Evolutionary conservation across 768 basidiomycete genomes (phyloP).

Genomic region (Clathrus columnatus): DNA sequence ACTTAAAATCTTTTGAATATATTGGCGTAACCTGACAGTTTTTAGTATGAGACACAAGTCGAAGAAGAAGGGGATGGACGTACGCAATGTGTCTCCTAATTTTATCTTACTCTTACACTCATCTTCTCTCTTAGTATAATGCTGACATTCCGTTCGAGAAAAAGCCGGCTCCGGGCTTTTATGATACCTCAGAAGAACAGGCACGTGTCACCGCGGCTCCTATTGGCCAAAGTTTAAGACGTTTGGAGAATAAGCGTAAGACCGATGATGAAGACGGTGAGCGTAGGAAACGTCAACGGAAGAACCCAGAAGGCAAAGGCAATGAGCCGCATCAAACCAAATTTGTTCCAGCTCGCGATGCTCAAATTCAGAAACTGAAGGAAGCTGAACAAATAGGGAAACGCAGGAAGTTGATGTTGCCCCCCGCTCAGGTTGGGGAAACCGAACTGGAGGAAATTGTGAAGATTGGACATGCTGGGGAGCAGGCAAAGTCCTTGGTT

Average conservation of each 20-base stretch:
- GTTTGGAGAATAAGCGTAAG: constrained; percentile 94
- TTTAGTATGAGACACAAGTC: constrained; percentile 73
- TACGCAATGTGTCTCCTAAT: constrained; percentile 29
- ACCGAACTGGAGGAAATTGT: constrained; percentile 94
- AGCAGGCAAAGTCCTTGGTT: constrained; percentile 80
- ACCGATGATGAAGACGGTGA: constrained; percentile 92
- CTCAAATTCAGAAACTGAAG: constrained; percentile 95
- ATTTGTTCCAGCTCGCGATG: constrained; percentile 93
- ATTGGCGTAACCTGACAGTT: background rate
- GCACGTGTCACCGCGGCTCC: constrained; percentile 80
- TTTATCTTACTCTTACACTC: background rate
- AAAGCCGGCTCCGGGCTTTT: constrained; percentile 90
- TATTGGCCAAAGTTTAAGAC: constrained; percentile 81
- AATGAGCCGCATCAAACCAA: constrained; percentile 69
- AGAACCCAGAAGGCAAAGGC: constrained; percentile 60
- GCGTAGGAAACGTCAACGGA: constrained; percentile 79
- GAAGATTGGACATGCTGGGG: constrained; percentile 91
- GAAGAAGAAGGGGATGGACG: constrained; percentile 97
- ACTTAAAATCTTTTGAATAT: constrained; percentile 14
- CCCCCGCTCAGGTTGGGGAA: constrained; percentile 89
- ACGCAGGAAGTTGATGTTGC: constrained; percentile 74
- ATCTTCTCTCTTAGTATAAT: constrained; percentile 62
- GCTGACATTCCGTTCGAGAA: constrained; percentile 99
- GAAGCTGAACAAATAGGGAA: constrained; percentile 94
- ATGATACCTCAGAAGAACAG: constrained; percentile 92